These are phyloP conservation scores for Flaveria bidentis DNA, from an alignment of 129 eudicot genomes.

Conservation along the genomic window DNA sequence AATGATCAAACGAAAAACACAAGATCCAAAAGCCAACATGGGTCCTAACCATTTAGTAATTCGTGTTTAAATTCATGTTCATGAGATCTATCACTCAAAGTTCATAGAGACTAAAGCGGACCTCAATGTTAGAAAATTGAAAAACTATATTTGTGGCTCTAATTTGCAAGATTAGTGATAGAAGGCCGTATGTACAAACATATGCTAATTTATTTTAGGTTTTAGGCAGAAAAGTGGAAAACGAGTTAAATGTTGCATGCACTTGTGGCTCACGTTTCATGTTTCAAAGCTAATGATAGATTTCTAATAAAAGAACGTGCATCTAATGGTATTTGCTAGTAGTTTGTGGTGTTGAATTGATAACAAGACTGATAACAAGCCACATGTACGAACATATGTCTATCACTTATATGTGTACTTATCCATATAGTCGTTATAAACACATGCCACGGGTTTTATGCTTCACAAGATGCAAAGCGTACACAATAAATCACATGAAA, in stretches of 20 bases:
- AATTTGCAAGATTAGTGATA: slow-evolving; percentile 16
- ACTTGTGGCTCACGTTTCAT: slow-evolving; percentile 26
- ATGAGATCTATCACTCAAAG: background rate
- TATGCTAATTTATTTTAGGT: background rate
- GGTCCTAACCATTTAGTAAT: background rate
- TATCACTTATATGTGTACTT: slow-evolving; percentile 10
- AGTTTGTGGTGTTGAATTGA: background rate
- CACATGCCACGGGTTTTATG: background rate
- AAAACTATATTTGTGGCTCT: background rate
- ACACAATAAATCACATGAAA: no score
- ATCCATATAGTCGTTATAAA: background rate
- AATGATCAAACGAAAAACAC: background rate
- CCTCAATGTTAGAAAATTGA: background rate
- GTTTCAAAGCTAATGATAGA: slow-evolving; percentile 20
- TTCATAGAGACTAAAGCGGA: background rate
- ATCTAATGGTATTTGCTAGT: slow-evolving; percentile 7
- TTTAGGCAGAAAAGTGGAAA: slow-evolving; percentile 16
- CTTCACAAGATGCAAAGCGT: background rate
- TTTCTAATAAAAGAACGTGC: slow-evolving; percentile 17
- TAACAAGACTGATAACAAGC: slow-evolving; percentile 33
- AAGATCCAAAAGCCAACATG: no score
- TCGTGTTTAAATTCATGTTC: background rate
- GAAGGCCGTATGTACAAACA: background rate
- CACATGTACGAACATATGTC: slow-evolving; percentile 29
- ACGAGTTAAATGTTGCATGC: slow-evolving; percentile 28